Evolutionary conservation across 768 basidiomycete genomes (phyloP), one percentile per base, ranked within the genome.

Genomic region (Punctularia strigosozonata): DNA sequence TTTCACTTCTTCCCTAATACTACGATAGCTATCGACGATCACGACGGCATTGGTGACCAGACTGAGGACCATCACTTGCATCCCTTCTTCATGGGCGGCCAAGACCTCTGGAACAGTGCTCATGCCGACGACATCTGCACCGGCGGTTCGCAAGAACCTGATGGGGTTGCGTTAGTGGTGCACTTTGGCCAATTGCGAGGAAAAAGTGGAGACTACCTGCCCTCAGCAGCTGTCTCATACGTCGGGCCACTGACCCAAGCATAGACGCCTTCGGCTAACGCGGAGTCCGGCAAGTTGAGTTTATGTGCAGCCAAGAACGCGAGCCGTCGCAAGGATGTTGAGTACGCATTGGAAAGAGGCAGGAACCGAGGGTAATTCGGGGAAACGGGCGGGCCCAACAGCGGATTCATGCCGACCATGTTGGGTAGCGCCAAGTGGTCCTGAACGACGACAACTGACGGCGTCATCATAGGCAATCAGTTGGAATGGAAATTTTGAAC

Each of bases 51-150:
- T 92, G 20, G 88, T 91, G 20, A 89, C 83, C 40, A 92, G 67
- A 47, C 83, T 89, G 31, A 92, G 62, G 4, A 83, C 88, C 58
- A 84, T 64, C 37, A 83, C 75, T 39, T 83, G 70, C 40, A 92
- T 47, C 0, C 79, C 81, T 50, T 79, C 81, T 52, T 87, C 77
- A 35, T 75, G 60, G 6, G 82, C 89, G 0, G 76, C 82, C 18
- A 90, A 63, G 19, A 92, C 89, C 58, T 92, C 89, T 0, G 88
- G 89, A 13, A 91, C 73, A 1, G 90, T 92, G 47, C 84, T 88
- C 89, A 92, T 92, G 2, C 89, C 89, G 2, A 91, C 89, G n/a
- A 90, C 82, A 48, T 88, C 86, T 1, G 81, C 89, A 3, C 89
- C 89, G 0, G 74, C 76, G 6, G 61, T 58, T 13, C 81, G 63